Conservation (phyloP, 2,329 filamentous ascomycete genomes). For the Stagonosporopsis rhizophila region DNA sequence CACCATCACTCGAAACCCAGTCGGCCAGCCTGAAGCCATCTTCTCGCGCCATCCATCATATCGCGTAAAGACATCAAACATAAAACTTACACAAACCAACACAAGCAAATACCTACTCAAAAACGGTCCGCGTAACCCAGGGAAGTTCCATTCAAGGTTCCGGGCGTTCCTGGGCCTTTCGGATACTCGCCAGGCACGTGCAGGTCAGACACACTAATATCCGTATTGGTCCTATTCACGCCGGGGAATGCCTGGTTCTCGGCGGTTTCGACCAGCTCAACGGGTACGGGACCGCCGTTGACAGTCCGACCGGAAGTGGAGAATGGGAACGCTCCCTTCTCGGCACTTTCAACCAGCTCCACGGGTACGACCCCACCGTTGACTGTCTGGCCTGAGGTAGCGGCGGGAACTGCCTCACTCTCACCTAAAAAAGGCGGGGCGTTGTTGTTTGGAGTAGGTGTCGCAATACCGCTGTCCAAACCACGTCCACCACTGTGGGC, state of each 20-base stretch:
- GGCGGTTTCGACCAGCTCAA: constrained; percentile 26
- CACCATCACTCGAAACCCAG: background rate
- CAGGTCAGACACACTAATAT: constrained; percentile 65
- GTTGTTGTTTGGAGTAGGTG: constrained; percentile 21
- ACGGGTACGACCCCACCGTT: constrained; percentile 41
- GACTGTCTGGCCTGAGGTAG: constrained; percentile 33
- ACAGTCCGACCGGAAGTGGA: constrained; percentile 31
- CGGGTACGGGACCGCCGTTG: constrained; percentile 40
- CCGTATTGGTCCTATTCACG: constrained; percentile 55
- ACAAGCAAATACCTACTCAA: background rate
- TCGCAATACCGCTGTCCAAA: constrained; percentile 22
- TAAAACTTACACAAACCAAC: background rate
- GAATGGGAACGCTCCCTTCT: constrained; percentile 34
- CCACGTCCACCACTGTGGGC: constrained; percentile 21
- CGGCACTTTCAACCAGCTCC: constrained; percentile 23
- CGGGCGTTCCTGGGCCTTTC: constrained; percentile 20
- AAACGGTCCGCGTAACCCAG: constrained; percentile 13
- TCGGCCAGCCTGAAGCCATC: background rate
- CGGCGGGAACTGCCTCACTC: constrained; percentile 36
- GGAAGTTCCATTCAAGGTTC: constrained; percentile 13
- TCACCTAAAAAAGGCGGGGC: constrained; percentile 42
- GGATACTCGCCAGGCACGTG: constrained; percentile 75
- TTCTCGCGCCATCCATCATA: background rate
- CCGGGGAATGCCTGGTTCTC: constrained; percentile 55
- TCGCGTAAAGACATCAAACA: constrained; percentile 5